A percentile compares a stretch with the other conserved stretches of the same genome.
Evolutionary conservation across 75 land plant species (phyloP).

Genomic region (Selaginella tamariscina): DNA sequence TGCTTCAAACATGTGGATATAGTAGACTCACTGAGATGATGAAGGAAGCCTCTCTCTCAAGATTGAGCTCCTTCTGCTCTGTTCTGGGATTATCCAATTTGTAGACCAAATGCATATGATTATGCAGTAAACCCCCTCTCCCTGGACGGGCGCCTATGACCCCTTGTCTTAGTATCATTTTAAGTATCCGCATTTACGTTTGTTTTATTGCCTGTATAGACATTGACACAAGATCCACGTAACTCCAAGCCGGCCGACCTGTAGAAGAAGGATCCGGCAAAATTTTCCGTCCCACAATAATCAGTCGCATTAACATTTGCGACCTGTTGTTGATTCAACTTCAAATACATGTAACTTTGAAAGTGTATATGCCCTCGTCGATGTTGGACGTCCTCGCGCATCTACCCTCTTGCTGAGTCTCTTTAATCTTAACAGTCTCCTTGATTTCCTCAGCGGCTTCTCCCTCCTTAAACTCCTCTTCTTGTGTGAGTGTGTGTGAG

Average conservation of each 20-base stretch:
- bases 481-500: too few species aligned
- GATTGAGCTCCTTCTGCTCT: slow-evolving; percentile 50
- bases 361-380: too few species aligned
- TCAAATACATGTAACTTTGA: too few species aligned
- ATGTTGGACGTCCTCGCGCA: too few species aligned
- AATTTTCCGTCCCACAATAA: slow-evolving; percentile 65
- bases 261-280: slow-evolving; percentile 45
- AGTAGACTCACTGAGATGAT: slow-evolving; percentile 21
- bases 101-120: slow-evolving; percentile 75
- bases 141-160: slow-evolving; percentile 51
- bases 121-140: slow-evolving; percentile 72
- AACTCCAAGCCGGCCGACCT: slow-evolving; percentile 64
- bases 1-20: slow-evolving; percentile 48
- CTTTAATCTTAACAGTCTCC: too few species aligned
- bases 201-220: slow-evolving; percentile 34
- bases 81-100: slow-evolving; percentile 50
- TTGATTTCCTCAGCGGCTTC: background rate
- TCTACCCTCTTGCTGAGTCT: too few species aligned
- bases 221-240: slow-evolving; percentile 71
- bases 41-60: slow-evolving; percentile 60
- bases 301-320: slow-evolving; percentile 45
- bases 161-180: slow-evolving; percentile 53
- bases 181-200: slow-evolving; percentile 20
- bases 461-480: background rate
- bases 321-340: slow-evolving; percentile 55